A percentile compares a stretch with the other conserved stretches of the same genome.
phyloP scores from a whole-genome alignment of 2,329 filamentous ascomycete genomes.

The Cladosporium cucumerinum region DNA sequence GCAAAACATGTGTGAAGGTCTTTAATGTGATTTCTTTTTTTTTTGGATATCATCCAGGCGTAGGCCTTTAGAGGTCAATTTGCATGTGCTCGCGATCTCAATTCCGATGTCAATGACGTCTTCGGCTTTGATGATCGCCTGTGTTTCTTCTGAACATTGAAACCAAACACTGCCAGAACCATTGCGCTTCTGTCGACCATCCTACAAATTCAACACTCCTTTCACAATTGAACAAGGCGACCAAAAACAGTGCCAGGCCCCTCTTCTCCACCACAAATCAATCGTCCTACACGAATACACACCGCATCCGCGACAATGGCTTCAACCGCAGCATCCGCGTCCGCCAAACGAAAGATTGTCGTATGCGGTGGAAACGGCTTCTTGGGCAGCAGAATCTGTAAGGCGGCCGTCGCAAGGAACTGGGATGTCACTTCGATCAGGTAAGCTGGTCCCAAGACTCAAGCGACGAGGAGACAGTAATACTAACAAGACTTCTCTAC shows the following conservation, averaged over 20 bases:
- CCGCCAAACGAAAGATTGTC: constrained; percentile 53
- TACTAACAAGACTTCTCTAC: background rate
- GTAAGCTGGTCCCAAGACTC: constrained; percentile 46
- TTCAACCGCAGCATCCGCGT: constrained; percentile 10
- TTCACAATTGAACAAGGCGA: background rate
- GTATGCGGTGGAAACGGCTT: constrained; percentile 95
- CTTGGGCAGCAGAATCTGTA: constrained; percentile 80
- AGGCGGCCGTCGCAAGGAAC: constrained; percentile 75
- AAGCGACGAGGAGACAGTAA: background rate
- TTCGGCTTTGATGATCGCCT: background rate
- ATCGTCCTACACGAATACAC: background rate
- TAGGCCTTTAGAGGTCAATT: background rate
- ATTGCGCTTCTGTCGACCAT: background rate
- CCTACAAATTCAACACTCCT: background rate
- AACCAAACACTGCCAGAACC: background rate
- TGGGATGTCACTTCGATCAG: constrained; percentile 94
- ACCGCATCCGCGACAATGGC: background rate
- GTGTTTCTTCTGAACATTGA: background rate
- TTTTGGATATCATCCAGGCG: background rate
- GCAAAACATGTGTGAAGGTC: background rate
- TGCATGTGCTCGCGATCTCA: background rate
- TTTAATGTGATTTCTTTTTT: background rate
- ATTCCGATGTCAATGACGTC: background rate
- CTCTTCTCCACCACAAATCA: background rate
- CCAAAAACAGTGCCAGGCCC: too few relatives aligned